A percentile compares a stretch with the other conserved stretches of the same genome.
Evolutionary conservation across 768 basidiomycete species (phyloP).

Genomic region (Coprinopsis sp.): DNA sequence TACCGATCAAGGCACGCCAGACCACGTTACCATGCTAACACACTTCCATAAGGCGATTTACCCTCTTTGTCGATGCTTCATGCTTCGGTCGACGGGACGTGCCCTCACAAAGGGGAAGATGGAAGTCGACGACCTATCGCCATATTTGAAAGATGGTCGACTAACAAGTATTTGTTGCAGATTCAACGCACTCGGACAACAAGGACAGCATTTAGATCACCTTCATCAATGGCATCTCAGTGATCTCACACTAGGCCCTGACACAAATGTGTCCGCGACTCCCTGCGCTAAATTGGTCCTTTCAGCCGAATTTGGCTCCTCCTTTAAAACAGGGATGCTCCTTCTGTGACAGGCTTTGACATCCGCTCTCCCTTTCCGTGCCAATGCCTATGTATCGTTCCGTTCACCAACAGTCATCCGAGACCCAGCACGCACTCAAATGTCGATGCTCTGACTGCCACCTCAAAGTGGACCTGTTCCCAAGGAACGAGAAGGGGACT

Average conservation of each 20-base stretch:
- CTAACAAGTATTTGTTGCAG: too few species aligned
- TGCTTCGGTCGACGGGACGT: neutral
- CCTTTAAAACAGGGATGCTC: slow-evolving; percentile 9
- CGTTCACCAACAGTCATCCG: neutral
- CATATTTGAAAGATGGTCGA: too few species aligned
- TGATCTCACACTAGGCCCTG: slow-evolving; percentile 1
- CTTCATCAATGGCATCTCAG: slow-evolving; percentile 1
- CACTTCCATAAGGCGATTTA: slow-evolving; percentile 10
- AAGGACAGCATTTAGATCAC: neutral
- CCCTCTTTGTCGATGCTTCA: slow-evolving; percentile 7
- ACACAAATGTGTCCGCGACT: slow-evolving; percentile 7
- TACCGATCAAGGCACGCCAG: slow-evolving; percentile 13
- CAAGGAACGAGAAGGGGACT: slow-evolving; percentile 1
- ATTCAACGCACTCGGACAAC: too few species aligned
- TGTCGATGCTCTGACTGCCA: slow-evolving; percentile 8
- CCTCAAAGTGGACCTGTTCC: slow-evolving; percentile 3
- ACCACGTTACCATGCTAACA: slow-evolving; percentile 12
- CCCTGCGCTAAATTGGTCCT: slow-evolving; percentile 3
- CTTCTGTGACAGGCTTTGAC: slow-evolving; percentile 4
- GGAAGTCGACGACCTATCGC: neutral
- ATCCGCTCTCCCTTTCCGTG: slow-evolving; percentile 4
- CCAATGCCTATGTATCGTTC: slow-evolving; percentile 7
- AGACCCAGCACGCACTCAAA: neutral
- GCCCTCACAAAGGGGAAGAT: slow-evolving; percentile 2
- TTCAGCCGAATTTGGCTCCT: slow-evolving; percentile 5